These are phyloP conservation scores for Didymella keratinophila DNA, from an alignment of 2,329 filamentous ascomycete genomes.

Conservation along the genomic window DNA sequence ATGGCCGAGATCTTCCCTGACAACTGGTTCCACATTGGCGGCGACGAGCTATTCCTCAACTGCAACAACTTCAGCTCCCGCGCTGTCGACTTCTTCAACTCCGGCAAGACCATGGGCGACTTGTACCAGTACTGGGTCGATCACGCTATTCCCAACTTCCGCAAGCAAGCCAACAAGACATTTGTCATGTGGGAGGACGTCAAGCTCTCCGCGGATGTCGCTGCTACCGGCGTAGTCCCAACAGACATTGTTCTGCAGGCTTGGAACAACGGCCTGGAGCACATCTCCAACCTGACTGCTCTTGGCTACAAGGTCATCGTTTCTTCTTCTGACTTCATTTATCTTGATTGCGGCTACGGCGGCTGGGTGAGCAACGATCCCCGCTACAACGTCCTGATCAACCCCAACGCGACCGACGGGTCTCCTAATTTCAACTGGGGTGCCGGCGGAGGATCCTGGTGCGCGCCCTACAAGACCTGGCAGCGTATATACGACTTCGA, in stretches of 20 bases:
- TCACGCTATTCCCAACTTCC: constrained; percentile 61
- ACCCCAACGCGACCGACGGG: constrained; percentile 55
- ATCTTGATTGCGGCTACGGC: constrained; percentile 65
- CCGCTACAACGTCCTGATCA: constrained; percentile 63
- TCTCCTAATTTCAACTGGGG: constrained; percentile 63
- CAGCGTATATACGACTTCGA: constrained; percentile 68
- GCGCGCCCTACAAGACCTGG: constrained; percentile 67
- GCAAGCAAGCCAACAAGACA: constrained; percentile 55
- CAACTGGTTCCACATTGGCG: constrained; percentile 64
- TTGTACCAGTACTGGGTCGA: constrained; percentile 65
- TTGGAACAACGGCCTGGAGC: constrained; percentile 62
- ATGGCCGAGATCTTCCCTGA: constrained; percentile 61
- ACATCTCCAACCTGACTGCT: constrained; percentile 61
- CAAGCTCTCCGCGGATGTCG: constrained; percentile 51
- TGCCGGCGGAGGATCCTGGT: constrained; percentile 65
- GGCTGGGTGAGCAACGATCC: constrained; percentile 64
- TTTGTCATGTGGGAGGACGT: constrained; percentile 68
- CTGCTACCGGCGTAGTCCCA: constrained; percentile 57
- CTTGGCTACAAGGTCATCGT: constrained; percentile 64
- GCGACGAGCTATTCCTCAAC: constrained; percentile 62
- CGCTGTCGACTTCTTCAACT: constrained; percentile 60
- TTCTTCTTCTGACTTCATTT: constrained; percentile 64
- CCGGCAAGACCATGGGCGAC: constrained; percentile 60
- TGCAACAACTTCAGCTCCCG: constrained; percentile 66
- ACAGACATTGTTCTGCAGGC: constrained; percentile 62